Evolutionary conservation across 2,329 filamentous ascomycete genomes (phyloP).

Genomic region (Calonectria multiphialidica): DNA sequence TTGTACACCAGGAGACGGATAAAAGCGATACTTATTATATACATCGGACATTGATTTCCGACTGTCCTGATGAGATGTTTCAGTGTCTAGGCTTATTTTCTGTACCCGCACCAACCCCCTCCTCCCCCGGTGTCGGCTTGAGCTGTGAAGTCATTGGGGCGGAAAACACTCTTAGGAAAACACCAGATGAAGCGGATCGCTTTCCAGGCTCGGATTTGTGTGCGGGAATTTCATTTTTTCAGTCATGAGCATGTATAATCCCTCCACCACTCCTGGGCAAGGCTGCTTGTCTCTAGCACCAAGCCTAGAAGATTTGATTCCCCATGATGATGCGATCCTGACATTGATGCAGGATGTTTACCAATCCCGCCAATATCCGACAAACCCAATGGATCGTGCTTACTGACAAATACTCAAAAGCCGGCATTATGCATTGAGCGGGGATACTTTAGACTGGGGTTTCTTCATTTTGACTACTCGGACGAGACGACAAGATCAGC

Average conservation of each 20-base stretch:
- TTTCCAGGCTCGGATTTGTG: conserved; percentile 14
- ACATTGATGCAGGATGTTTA: conserved; percentile 20
- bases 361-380: conserved; percentile 22
- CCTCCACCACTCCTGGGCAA: conserved; percentile 18
- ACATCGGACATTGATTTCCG: conserved; percentile 42
- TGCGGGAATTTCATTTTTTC: conserved; percentile 40
- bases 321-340: conserved; percentile 26
- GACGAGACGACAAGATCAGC: background rate
- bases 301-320: conserved; percentile 7
- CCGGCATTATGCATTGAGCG: background rate
- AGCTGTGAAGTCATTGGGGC: conserved; percentile 40
- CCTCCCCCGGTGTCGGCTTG: conserved; percentile 44
- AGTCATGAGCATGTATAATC: conserved; percentile 13
- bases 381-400: conserved; percentile 11
- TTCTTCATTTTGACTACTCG: background rate
- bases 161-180: conserved; percentile 33
- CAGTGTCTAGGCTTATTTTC: conserved; percentile 21
- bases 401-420: conserved; percentile 18
- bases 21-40: conserved; percentile 20
- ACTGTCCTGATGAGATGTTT: conserved; percentile 21
- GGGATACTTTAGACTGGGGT: background rate
- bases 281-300: conserved; percentile 19
- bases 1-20: conserved; percentile 4
- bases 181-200: conserved; percentile 18
- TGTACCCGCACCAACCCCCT: conserved; percentile 38